Conservation (phyloP, 192 early-diverging fungal species). For the Entrophospora sp. region DNA sequence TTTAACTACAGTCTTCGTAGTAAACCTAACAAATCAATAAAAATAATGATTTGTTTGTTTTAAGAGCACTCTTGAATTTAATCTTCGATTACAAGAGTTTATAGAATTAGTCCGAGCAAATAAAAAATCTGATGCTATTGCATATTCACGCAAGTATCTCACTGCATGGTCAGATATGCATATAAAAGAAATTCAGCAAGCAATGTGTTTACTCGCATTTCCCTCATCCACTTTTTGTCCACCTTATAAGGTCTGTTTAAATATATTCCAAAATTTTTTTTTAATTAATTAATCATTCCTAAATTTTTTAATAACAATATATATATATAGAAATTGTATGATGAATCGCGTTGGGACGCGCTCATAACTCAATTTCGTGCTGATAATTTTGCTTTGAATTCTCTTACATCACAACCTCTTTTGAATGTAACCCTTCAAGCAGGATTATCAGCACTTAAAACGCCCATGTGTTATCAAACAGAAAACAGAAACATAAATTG, state of each 20-base stretch:
- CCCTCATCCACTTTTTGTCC: constrained; percentile 63
- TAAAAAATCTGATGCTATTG: constrained; percentile 64
- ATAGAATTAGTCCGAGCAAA: constrained; percentile 73
- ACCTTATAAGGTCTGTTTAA: constrained; percentile 62
- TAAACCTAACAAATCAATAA: too few relatives aligned
- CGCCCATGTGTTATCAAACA: constrained; percentile 67
- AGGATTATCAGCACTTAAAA: constrained; percentile 93
- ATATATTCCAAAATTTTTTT: not conserved
- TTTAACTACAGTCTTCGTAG: too few relatives aligned
- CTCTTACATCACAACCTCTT: constrained; percentile 77
- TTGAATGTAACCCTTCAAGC: constrained; percentile 86
- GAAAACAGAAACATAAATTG: constrained; percentile 87
- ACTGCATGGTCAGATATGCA: constrained; percentile 67
- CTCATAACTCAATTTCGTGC: constrained; percentile 73
- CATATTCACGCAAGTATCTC: constrained; percentile 81
- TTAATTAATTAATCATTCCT: not conserved
- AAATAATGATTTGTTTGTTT: too few relatives aligned
- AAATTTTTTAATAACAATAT: not conserved
- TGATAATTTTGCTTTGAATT: constrained; percentile 83
- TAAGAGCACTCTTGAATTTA: constrained; percentile 97
- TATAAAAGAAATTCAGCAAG: constrained; percentile 75
- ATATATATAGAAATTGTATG: constrained; percentile 49
- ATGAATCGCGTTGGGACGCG: constrained; percentile 63
- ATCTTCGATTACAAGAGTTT: constrained; percentile 90
- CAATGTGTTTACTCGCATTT: constrained; percentile 86